These are phyloP conservation scores for Ogataea nonfermentans DNA, from an alignment of 805 yeast genomes.

Conservation along the genomic window DNA sequence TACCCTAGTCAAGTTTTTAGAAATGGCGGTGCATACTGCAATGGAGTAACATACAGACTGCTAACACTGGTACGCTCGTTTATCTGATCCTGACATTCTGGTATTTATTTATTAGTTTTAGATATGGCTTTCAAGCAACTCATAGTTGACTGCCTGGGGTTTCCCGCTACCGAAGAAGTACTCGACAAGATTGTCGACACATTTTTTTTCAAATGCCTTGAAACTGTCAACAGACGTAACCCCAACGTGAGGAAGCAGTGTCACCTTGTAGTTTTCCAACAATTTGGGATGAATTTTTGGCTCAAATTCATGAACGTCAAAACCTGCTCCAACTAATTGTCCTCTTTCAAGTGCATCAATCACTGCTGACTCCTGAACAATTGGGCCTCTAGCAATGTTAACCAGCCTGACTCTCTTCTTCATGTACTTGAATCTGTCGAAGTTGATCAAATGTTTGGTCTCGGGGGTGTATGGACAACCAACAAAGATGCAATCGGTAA, in stretches of 20 bases:
- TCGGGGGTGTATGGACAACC: constrained; percentile 40
- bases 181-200: constrained; percentile 37
- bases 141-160: constrained; percentile 26
- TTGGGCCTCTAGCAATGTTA: constrained; percentile 42
- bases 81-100: too few species aligned
- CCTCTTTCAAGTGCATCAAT: constrained; percentile 40
- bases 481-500: constrained; percentile 35
- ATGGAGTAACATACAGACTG: too few species aligned
- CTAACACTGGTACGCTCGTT: too few species aligned
- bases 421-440: constrained; percentile 32
- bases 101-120: too few species aligned
- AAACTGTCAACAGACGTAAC: constrained; percentile 37
- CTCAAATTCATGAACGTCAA: constrained; percentile 44
- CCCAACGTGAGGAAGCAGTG: constrained; percentile 40
- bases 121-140: not conserved
- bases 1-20: too few species aligned
- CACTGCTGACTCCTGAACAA: constrained; percentile 39
- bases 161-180: constrained; percentile 36
- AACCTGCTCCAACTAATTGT: constrained; percentile 42
- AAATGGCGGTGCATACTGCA: too few species aligned
- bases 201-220: constrained; percentile 37
- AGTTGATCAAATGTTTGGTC: constrained; percentile 38
- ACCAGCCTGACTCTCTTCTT: constrained; percentile 31
- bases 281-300: constrained; percentile 37
- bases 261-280: constrained; percentile 35